Evolutionary conservation across 2,329 filamentous ascomycete species (phyloP).

Genomic region (Sporothrix globosa): DNA sequence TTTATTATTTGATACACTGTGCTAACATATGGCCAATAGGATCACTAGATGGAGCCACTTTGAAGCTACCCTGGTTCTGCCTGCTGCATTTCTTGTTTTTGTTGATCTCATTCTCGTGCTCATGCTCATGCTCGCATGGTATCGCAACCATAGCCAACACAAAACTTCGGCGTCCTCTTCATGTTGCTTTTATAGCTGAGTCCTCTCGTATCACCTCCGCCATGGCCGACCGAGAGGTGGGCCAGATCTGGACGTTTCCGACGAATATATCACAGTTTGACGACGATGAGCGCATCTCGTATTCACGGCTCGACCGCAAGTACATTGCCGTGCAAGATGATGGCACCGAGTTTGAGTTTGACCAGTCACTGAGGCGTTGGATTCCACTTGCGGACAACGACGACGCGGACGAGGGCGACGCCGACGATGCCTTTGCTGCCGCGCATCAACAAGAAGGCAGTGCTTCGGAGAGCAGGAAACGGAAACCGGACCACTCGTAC

Average conservation of each 20-base stretch:
- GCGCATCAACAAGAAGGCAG: slow-evolving; percentile 31
- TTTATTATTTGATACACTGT: not conserved
- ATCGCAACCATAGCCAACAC: not conserved
- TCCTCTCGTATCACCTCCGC: not conserved
- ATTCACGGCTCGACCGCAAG: slow-evolving; percentile 79
- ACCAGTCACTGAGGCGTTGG: slow-evolving; percentile 73
- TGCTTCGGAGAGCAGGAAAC: slow-evolving; percentile 45
- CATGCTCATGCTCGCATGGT: slow-evolving; percentile 1
- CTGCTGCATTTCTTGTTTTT: slow-evolving; percentile 23
- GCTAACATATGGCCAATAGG: slow-evolving; percentile 6
- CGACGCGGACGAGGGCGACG: slow-evolving; percentile 18
- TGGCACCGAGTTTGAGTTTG: slow-evolving; percentile 83
- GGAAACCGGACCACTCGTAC: slow-evolving; percentile 47
- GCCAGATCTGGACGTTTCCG: slow-evolving; percentile 53
- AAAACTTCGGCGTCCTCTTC: not conserved
- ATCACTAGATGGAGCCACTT: not conserved
- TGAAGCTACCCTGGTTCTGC: slow-evolving; percentile 17
- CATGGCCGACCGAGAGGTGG: slow-evolving; percentile 32
- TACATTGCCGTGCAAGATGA: slow-evolving; percentile 84
- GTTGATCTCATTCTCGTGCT: slow-evolving; percentile 26
- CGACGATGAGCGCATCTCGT: slow-evolving; percentile 79
- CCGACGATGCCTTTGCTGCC: not conserved
- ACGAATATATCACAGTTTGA: slow-evolving; percentile 70
- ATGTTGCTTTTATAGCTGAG: not conserved
- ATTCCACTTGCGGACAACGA: slow-evolving; percentile 55